Base-by-base conservation (phyloP, 2,329 filamentous ascomycete species). In the Paraphaeosphaeria sporulosa region DNA sequence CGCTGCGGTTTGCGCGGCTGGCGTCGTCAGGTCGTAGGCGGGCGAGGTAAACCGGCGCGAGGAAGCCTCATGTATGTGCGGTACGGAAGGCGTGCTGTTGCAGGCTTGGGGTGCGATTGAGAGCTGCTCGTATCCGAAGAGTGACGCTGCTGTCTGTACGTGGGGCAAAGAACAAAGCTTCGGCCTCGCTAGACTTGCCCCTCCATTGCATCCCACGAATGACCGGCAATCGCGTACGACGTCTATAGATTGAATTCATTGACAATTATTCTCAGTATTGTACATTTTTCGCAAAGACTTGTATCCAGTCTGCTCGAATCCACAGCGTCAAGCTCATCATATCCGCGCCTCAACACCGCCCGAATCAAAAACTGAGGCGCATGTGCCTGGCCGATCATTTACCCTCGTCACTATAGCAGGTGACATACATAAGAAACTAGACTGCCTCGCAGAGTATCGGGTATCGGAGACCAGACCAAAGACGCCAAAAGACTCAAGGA, bases 131-230 rank as follows among this genome's bases (percentile, higher is more conserved):
- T 32, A 32, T 12, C 13, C 23, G 36, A 40, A 4, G n/a, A 30
- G 2, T 36, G 40, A 46, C 36, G 52, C 47, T 36, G 30, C 10
- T 12, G 42, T 19, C 36, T 25, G 27, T 21, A 21, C 52, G 52
- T 32, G 52, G 52, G 52, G 52, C 42, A 55, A 2, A 42, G 27
- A 55, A 17, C 52, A 21, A 55, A 55, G 36, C 27, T 25, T 55
- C 52, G 52, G 9, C 7, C 52, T 34, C 52, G 52, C 42, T 47
- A 46, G 46, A 7, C 27, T 38, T 55, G 52, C 23, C 12, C 19
- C 51, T 54, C 38, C 10, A 6, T 17, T 27, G 25, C 25, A 27
- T 27, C 25, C 25, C 6, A 27, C 25, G 25, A 4, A 27, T 27
- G 3, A 27, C 12, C 23, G 10, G 12, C n/a, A 34, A 49, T 34